Base-by-base conservation (phyloP, 257 asterid species). In the Gynochthodes officinalis region DNA sequence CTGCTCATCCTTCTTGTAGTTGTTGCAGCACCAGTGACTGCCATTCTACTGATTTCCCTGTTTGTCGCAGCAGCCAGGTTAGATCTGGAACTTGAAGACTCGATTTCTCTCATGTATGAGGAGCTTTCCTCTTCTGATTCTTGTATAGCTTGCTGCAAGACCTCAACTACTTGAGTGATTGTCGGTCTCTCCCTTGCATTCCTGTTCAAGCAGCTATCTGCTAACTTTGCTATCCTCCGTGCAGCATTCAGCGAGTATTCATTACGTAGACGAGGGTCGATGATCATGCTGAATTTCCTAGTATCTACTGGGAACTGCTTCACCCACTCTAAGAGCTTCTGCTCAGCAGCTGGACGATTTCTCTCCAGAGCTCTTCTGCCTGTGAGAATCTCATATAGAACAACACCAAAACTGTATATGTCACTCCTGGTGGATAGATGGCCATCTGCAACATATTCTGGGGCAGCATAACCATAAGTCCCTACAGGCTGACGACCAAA, bases 401-500 rank as follows among this genome's bases (percentile, higher is more conserved):
- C 98, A n/a, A 93, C 96, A 10, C 98, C 98, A 30, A 93, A 93
- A 80, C 98, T 90, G 84, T 89, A 93, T 69, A 90, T 64, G 64
- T 93, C 98, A 30, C 97, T 90, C 90, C 82, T 93, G 10, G 82
- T 77, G 14, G 97, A 84, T 71, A 93, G 81, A 83, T 73, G 98
- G 19, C 98, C 98, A 0, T 88, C 86, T 75, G 84, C 86, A 9
- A 89, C 78, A 19, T 92, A 92, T 76, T 92, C 98, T 2, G 98
- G 98, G 40, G 98, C 98, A 46, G 98, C 96, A 80, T 93, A 93
- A 32, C 98, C 98, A 21, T 84, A 76, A 21, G 98, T 93, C 59
- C 97, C 97, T 1, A 93, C 87, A 72, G 98, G 98, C 98, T 92
- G 79, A 75, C 30, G 76, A 37, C 14, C 59, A 28, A 66, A 42